Evolutionary conservation across 176 grass and related monocot genomes (phyloP).

Genomic region (Ananas comosus): DNA sequence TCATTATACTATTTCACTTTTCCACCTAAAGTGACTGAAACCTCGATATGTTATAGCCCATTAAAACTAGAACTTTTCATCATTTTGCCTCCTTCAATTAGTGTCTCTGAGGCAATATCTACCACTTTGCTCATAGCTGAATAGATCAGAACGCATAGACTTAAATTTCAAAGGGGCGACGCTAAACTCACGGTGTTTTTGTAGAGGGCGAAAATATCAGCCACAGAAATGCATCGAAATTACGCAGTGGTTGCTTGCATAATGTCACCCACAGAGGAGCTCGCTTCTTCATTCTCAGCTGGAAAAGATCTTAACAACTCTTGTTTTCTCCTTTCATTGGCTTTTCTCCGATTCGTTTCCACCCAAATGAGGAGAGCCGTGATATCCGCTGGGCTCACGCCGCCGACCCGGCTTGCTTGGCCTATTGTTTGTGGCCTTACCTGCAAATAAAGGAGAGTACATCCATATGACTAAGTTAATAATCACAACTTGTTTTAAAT

Average conservation of each 20-base stretch:
- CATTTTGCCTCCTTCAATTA: too few species aligned
- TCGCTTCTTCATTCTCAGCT: conserved; percentile 21
- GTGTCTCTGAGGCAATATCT: too few species aligned
- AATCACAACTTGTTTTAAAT: too few species aligned
- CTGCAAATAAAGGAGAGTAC: conserved; percentile 20
- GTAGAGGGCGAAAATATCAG: too few species aligned
- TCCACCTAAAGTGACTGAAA: too few species aligned
- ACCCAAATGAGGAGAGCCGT: conserved; percentile 79
- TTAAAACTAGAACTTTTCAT: too few species aligned
- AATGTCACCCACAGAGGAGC: conserved; percentile 25
- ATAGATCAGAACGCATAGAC: too few species aligned
- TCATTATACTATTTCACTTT: too few species aligned
- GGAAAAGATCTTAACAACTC: conserved; percentile 31
- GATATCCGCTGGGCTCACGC: conserved; percentile 89
- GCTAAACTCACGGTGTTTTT: too few species aligned
- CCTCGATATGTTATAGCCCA: too few species aligned
- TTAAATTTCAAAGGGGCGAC: too few species aligned
- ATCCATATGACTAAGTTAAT: not conserved
- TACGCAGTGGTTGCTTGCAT: conserved; percentile 26
- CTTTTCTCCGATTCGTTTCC: conserved; percentile 65
- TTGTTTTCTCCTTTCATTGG: conserved; percentile 37
- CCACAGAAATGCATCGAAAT: not conserved
- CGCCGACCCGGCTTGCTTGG: conserved; percentile 78
- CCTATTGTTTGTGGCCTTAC: conserved; percentile 77
- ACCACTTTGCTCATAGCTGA: too few species aligned